Base-by-base conservation (phyloP, 163 green algal species). In the Prototheca wickerhamii region DNA sequence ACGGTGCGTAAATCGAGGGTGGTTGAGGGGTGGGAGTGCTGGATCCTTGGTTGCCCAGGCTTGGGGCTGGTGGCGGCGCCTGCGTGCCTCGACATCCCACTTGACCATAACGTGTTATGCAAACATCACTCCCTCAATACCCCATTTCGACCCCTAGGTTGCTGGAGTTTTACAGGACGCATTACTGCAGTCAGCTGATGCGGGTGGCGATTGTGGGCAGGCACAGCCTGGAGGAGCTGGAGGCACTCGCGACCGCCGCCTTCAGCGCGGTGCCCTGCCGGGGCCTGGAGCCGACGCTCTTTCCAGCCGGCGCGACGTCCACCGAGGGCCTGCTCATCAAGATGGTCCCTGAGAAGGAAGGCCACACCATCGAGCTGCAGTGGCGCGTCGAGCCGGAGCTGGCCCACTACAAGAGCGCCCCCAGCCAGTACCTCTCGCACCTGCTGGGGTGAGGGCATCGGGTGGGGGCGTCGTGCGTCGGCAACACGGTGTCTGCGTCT, bases 351-450 rank as follows among this genome's bases (percentile, higher is more conserved):
- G 84, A 96, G 23, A 87, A 84, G 52, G 78, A 94, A 52, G 77
- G 70, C 12, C 87, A 96, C 67, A 65, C 82, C 58, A 59, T 98
- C 7, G 71, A 80, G 15, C 64, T 95, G 26, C 86, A 82, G 52
- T 94, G 90, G 69, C 73, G 80, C 63, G 77, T 91, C 33, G 76
- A 84, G 20, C 73, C 68, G 51, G 67, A 94, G 73, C 54, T 68
- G 26, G 52, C 67, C 15, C 44, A 68, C 49, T 82, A 83, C 51
- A 28, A 37, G 1, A n/a, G 23, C 30, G 88, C 87, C 64, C 72
- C 87, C 2, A 83, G 91, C n/a, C 68, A 91, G 54, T 96, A 96
- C 76, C 59, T 95, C 21, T 80, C 70, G 2, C 92, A 97, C 80
- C 86, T 98, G 34, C 70, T 98, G 32, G 91, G 91, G 65, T 71